Percentiles rank a stretch among this genome's conserved stretches.
These are phyloP conservation scores for Schizosaccharomyces japonicus DNA, from an alignment of 805 yeast genomes.

Conservation along the genomic window DNA sequence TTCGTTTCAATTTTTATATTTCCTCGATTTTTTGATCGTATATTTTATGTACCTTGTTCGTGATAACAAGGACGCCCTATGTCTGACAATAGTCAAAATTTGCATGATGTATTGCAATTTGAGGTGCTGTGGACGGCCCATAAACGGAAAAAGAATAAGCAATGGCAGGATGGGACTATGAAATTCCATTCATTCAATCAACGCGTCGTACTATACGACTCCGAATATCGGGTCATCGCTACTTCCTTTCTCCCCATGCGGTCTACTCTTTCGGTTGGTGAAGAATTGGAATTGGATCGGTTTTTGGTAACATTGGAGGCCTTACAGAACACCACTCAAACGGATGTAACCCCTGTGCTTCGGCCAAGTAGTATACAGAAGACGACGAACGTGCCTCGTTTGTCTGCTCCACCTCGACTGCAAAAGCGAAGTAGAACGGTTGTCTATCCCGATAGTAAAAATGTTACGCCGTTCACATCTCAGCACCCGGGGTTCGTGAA, in stretches of 20 bases:
- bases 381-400: no score
- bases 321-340: not conserved
- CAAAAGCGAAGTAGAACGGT: no score
- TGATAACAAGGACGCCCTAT: no score
- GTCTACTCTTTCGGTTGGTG: not conserved
- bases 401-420: no score
- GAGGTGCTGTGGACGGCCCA: constrained; percentile 15
- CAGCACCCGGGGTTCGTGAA: no score
- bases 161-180: constrained; percentile 16
- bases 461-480: no score
- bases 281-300: not conserved
- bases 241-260: not conserved
- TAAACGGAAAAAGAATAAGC: constrained; percentile 15
- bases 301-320: not conserved
- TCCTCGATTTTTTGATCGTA: no score
- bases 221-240: not conserved
- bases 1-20: no score
- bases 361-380: no score
- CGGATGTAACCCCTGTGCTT: not conserved
- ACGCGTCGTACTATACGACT: constrained; percentile 12
- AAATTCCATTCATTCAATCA: constrained; percentile 9
- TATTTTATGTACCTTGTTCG: no score
- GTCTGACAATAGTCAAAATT: no score
- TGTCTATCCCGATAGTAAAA: no score
- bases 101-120: constrained; percentile 10